A percentile compares a stretch with the other conserved stretches of the same genome.
These are phyloP conservation scores for Metschnikowia santaceciliae DNA, from an alignment of 805 yeast species.

Conservation along the genomic window DNA sequence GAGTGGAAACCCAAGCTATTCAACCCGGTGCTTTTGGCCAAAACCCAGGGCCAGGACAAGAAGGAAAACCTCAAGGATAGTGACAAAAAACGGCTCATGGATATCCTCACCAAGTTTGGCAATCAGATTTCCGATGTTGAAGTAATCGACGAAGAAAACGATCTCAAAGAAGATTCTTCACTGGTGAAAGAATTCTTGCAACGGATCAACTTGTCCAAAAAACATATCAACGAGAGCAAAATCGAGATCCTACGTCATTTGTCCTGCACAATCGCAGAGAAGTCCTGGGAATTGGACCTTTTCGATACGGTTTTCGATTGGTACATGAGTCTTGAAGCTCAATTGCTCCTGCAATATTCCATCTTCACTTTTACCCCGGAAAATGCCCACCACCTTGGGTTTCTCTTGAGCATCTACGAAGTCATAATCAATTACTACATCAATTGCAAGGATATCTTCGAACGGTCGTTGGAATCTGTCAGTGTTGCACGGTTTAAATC, in stretches of 20 bases:
- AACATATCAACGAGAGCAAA: slow-evolving; percentile 24
- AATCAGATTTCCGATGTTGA: slow-evolving; percentile 11
- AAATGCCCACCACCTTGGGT: slow-evolving; percentile 12
- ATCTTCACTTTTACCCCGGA: not conserved
- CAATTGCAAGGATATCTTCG: slow-evolving; percentile 25
- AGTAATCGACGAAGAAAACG: not conserved
- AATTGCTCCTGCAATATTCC: slow-evolving; percentile 12
- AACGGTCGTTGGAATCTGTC: slow-evolving; percentile 18
- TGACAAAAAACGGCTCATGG: slow-evolving; percentile 31
- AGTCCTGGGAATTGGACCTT: slow-evolving; percentile 20
- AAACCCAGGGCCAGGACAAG: slow-evolving; percentile 3
- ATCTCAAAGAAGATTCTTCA: slow-evolving; percentile 7
- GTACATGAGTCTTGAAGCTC: slow-evolving; percentile 30
- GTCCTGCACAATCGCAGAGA: slow-evolving; percentile 11
- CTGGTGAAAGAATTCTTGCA: slow-evolving; percentile 15
- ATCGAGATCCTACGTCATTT: slow-evolving; percentile 22
- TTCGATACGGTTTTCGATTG: slow-evolving; percentile 32
- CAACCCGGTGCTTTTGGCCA: slow-evolving; percentile 16
- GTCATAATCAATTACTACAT: slow-evolving; percentile 43
- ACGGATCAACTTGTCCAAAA: slow-evolving; percentile 8
- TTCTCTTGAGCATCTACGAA: slow-evolving; percentile 43
- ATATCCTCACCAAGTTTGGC: slow-evolving; percentile 33
- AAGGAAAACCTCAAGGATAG: slow-evolving; percentile 17
- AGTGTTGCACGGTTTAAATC: slow-evolving; percentile 12
- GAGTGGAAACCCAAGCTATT: slow-evolving; percentile 25